A percentile compares a stretch with the other conserved stretches of the same genome.
These are phyloP conservation scores for Tolypocladium nubicola DNA, from an alignment of 2,329 filamentous ascomycete genomes.

Conservation along the genomic window DNA sequence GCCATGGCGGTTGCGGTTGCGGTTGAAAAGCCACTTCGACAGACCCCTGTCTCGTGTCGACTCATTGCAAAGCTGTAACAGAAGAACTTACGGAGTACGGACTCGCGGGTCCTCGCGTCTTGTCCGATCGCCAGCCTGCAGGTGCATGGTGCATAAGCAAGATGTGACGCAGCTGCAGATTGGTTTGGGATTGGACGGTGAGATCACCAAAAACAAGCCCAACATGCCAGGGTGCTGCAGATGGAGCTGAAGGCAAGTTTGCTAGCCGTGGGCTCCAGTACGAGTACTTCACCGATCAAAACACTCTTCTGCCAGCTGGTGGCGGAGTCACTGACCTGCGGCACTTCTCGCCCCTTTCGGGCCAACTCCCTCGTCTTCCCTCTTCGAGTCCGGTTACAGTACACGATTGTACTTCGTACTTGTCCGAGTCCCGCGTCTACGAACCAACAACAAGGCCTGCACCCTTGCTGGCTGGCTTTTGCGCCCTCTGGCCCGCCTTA, in stretches of 20 bases:
- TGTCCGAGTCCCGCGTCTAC: neutral
- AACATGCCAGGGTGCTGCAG: neutral
- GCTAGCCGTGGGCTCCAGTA: neutral
- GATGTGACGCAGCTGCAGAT: constrained; percentile 6
- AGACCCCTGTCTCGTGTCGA: too few species aligned
- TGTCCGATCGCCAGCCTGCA: constrained; percentile 3
- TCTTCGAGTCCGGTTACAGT: neutral
- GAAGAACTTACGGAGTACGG: neutral
- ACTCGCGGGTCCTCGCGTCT: neutral
- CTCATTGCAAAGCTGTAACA: neutral
- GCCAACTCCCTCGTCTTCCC: neutral
- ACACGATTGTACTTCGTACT: neutral
- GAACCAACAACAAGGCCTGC: neutral
- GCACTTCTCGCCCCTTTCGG: neutral
- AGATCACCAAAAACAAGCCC: neutral
- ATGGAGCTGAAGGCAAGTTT: neutral
- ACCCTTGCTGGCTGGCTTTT: constrained; percentile 7
- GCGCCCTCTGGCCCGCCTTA: constrained; percentile 4
- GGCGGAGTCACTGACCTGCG: neutral
- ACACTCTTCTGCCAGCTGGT: neutral
- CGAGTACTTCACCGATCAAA: neutral
- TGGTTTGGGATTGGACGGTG: constrained; percentile 2
- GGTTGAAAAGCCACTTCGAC: neutral
- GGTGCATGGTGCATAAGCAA: constrained; percentile 4
- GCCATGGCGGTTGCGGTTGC: neutral